Evolutionary conservation across 208 protist genomes (phyloP).

Genomic region (Phytomonas francai): DNA sequence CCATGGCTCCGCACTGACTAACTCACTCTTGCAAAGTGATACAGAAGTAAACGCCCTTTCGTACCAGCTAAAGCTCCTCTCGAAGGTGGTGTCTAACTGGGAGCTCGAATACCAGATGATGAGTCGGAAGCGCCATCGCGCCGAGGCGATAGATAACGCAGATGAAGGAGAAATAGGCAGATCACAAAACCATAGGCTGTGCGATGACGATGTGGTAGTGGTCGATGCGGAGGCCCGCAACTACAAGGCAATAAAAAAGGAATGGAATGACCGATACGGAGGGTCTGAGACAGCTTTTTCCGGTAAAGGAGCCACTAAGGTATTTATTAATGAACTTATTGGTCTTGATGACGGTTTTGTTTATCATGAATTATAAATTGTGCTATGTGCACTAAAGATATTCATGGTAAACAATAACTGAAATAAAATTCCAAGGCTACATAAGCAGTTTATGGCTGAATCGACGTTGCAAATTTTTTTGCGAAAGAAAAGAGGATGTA

Average conservation of each 20-base stretch:
- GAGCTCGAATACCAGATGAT: slow-evolving; percentile 65
- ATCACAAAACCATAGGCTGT: slow-evolving; percentile 8
- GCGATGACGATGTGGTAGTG: slow-evolving; percentile 31
- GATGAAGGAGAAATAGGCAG: neutral
- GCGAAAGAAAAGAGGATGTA: neutral
- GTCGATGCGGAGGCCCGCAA: slow-evolving; percentile 17
- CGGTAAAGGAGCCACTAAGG: neutral
- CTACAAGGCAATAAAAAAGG: slow-evolving; percentile 51
- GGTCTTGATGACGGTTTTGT: slow-evolving; percentile 72
- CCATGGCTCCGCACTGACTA: neutral
- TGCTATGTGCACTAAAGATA: neutral
- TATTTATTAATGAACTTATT: slow-evolving; percentile 41
- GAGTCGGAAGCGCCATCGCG: slow-evolving; percentile 19
- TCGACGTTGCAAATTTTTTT: neutral
- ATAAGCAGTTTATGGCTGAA: neutral
- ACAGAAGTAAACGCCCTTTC: slow-evolving; percentile 18
- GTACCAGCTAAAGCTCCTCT: slow-evolving; percentile 70
- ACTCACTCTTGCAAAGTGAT: neutral
- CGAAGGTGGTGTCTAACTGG: slow-evolving; percentile 76
- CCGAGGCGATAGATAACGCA: neutral
- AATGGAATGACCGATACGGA: slow-evolving; percentile 21
- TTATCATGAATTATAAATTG: slow-evolving; percentile 68
- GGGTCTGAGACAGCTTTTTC: neutral
- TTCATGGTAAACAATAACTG: neutral
- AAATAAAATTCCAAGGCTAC: neutral